Evolutionary conservation across 2,329 filamentous ascomycete genomes (phyloP), one percentile per base, ranked within the genome.

Genomic region (Sporothrix dimorphospora): DNA sequence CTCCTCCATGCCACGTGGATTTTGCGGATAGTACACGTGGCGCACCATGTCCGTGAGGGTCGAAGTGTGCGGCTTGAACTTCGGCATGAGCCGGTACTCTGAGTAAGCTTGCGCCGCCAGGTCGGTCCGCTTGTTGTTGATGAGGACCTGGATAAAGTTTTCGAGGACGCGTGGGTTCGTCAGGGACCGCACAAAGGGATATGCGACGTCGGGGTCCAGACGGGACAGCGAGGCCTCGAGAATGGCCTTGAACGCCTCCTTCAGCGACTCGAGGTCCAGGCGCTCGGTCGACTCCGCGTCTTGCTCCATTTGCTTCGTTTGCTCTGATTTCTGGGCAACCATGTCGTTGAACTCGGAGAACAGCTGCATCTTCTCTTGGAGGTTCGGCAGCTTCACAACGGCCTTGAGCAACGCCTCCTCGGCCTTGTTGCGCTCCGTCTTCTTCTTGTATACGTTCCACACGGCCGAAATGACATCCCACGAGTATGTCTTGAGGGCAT

Each of bases 1-100:
- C 61, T 82, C 78, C 69, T 86, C 82, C 67, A 88, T 78, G 16
- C 82, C 84, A 14, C 69, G 72, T 1, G 78, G 77, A 9, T 80
- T 76, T 42, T 79, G 57, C 8, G 82, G 79, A 70, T 77, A 79
- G 76, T 81, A 82, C 38, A 84, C 74, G 30, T 82, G 81, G 8
- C 75, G 72, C 75, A 88, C 83, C 79, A 87, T 81, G 69, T 79
- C 79, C 55, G 81, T 80, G 5, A 89, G 78, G 16, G 86, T 79
- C 0, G 75, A 71, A 14, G 79, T 76, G 12, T 81, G 79, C 1
- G 85, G 82, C 40, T 76, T 77, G 34, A 79, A 81, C 9, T 76
- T 77, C 1, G 83, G 80, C 14, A 87, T 76, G 16, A 79, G 72
- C 42, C 86, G 83, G 73, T 86, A 88, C 30, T 81, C 78, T 16